A percentile compares a stretch with the other conserved stretches of the same genome.
Evolutionary conservation across 176 grass and related monocot genomes (phyloP).

Genomic region (Thalia dealbata): DNA sequence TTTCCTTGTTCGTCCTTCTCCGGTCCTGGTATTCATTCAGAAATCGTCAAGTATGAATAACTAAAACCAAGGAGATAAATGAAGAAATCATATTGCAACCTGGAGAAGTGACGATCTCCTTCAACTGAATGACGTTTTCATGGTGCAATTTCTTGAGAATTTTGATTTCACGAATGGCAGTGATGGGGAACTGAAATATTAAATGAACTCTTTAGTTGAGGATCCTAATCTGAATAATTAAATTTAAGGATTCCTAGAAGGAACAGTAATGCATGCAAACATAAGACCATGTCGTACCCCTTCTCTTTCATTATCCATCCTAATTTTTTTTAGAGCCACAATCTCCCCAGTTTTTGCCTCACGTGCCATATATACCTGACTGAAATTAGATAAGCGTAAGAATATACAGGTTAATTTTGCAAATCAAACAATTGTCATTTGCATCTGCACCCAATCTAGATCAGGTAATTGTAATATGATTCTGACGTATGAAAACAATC

Average conservation of each 20-base stretch:
- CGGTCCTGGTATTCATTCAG: slow-evolving; percentile 38
- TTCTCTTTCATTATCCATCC: slow-evolving; percentile 90
- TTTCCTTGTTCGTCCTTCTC: slow-evolving; percentile 90
- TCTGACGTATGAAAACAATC: no score
- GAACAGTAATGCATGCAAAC: no score
- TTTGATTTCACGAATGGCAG: slow-evolving; percentile 87
- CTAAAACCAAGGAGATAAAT: slow-evolving; percentile 12
- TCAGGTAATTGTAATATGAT: no score
- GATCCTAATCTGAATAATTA: not conserved
- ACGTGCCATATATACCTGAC: slow-evolving; percentile 92
- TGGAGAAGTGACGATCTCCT: slow-evolving; percentile 90
- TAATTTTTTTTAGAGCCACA: slow-evolving; percentile 91
- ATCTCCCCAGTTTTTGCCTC: slow-evolving; percentile 67
- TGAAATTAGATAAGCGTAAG: slow-evolving; percentile 5
- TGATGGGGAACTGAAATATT: slow-evolving; percentile 63
- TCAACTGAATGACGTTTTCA: slow-evolving; percentile 85
- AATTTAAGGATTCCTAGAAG: not conserved
- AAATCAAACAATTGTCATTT: no score
- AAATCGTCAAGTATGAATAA: slow-evolving; percentile 1
- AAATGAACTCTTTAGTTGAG: slow-evolving; percentile 13
- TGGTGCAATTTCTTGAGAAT: slow-evolving; percentile 90
- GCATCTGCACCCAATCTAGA: no score
- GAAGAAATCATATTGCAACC: slow-evolving; percentile 28
- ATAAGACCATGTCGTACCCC: slow-evolving; percentile 29
- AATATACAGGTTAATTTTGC: not conserved